Conservation (phyloP, 441 rosid species). For the Adansonia grandidieri region DNA sequence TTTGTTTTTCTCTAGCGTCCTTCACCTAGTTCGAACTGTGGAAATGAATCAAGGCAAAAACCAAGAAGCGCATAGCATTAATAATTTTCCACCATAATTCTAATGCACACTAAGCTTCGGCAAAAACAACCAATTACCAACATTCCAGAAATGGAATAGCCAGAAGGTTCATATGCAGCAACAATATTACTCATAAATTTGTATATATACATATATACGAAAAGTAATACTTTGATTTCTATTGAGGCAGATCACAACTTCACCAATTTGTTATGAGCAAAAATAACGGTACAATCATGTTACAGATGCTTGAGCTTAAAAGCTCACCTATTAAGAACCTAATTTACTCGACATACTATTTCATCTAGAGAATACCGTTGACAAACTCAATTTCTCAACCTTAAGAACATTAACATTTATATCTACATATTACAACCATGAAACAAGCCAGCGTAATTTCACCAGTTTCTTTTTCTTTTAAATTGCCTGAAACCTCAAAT, state of each 20-base stretch:
- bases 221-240: neutral
- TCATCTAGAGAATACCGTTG: neutral
- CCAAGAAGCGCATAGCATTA: neutral
- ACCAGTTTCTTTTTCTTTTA: neutral
- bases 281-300: neutral
- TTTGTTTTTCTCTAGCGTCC: neutral
- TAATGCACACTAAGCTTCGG: neutral
- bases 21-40: neutral
- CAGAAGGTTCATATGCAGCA: neutral
- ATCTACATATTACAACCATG: neutral
- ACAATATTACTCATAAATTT: neutral
- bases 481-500: neutral
- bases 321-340: neutral
- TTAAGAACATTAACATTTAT: neutral
- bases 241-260: neutral
- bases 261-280: neutral
- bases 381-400: neutral
- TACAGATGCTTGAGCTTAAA: neutral
- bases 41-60: neutral
- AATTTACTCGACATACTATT: neutral
- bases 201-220: too few species aligned
- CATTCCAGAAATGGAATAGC: neutral
- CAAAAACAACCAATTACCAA: neutral
- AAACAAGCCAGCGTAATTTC: neutral
- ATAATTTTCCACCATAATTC: constrained; percentile 8